phyloP scores from a whole-genome alignment of 441 rosid genomes.

The Adansonia rubrostipa region DNA sequence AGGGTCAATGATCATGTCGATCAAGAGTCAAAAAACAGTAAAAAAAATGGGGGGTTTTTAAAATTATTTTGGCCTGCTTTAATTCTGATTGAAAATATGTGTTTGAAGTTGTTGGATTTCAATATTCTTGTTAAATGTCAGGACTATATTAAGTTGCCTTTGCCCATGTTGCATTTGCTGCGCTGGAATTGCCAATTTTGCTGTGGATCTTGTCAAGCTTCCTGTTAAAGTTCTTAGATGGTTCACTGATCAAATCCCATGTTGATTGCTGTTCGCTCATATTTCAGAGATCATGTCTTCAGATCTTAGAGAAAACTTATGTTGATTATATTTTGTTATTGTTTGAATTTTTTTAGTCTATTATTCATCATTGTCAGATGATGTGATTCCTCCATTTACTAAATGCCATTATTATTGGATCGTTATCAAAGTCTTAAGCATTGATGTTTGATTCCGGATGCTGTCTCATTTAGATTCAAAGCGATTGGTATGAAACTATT shows the following conservation, averaged over 20 bases:
- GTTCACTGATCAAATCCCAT: conserved; percentile 74
- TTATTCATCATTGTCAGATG: background rate
- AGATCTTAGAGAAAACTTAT: background rate
- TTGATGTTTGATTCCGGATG: background rate
- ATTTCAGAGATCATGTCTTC: background rate
- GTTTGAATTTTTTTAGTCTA: background rate
- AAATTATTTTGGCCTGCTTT: background rate
- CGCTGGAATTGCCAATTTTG: conserved; percentile 68
- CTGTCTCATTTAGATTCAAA: background rate
- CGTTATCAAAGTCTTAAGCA: background rate
- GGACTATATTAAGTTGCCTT: conserved; percentile 74
- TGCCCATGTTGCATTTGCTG: conserved; percentile 85
- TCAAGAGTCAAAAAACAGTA: background rate
- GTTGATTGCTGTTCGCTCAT: conserved; percentile 35
- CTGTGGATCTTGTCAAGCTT: conserved; percentile 65
- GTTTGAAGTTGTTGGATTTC: background rate
- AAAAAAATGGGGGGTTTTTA: background rate
- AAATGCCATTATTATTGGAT: background rate
- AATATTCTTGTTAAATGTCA: conserved; percentile 28
- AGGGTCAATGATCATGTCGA: background rate
- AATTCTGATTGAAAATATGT: background rate
- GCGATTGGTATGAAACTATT: no score
- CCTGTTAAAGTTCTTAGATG: conserved; percentile 72
- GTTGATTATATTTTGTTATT: conserved; percentile 1
- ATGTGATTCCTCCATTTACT: background rate